phyloP scores from a whole-genome alignment of 2,329 filamentous ascomycete genomes.

The Verticillium dahliae region DNA sequence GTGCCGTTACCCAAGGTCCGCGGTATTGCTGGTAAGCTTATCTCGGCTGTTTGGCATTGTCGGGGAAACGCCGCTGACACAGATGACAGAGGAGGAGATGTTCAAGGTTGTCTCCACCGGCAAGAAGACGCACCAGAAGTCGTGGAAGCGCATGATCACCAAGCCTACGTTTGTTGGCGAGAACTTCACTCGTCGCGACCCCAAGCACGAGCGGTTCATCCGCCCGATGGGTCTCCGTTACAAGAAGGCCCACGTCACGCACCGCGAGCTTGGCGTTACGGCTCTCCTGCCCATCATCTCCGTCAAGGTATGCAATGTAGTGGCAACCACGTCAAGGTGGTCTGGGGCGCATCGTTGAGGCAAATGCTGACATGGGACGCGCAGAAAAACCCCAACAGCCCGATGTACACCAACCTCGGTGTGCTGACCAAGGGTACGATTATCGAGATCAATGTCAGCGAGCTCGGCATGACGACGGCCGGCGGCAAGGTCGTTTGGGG shows the following conservation, averaged over 20 bases:
- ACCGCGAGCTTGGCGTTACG: slow-evolving; percentile 78
- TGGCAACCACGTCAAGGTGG: background rate
- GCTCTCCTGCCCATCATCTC: slow-evolving; percentile 77
- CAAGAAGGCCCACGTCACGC: slow-evolving; percentile 50
- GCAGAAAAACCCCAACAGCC: slow-evolving; percentile 62
- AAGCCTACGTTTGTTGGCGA: slow-evolving; percentile 81
- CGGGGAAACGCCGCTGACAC: background rate
- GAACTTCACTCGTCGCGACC: slow-evolving; percentile 83
- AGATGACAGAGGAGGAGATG: slow-evolving; percentile 94
- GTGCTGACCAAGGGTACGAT: slow-evolving; percentile 74
- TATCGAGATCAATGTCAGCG: slow-evolving; percentile 74
- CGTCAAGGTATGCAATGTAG: slow-evolving; percentile 21
- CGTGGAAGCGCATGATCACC: slow-evolving; percentile 63
- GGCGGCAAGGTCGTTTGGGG: slow-evolving; percentile 93
- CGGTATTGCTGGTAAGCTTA: slow-evolving; percentile 26
- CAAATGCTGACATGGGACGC: slow-evolving; percentile 57
- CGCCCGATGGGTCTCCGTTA: slow-evolving; percentile 43
- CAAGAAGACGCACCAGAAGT: slow-evolving; percentile 87
- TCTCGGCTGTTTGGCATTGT: background rate
- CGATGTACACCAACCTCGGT: slow-evolving; percentile 82
- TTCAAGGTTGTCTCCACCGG: slow-evolving; percentile 96
- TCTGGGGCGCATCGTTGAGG: too few relatives aligned
- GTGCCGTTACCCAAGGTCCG: slow-evolving; percentile 92
- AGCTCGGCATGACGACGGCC: slow-evolving; percentile 46
- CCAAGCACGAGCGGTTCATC: slow-evolving; percentile 56